A percentile compares a stretch with the other conserved stretches of the same genome.
These are phyloP conservation scores for Achaetomiella virescens DNA, from an alignment of 495 filamentous ascomycete genomes.

Conservation along the genomic window DNA sequence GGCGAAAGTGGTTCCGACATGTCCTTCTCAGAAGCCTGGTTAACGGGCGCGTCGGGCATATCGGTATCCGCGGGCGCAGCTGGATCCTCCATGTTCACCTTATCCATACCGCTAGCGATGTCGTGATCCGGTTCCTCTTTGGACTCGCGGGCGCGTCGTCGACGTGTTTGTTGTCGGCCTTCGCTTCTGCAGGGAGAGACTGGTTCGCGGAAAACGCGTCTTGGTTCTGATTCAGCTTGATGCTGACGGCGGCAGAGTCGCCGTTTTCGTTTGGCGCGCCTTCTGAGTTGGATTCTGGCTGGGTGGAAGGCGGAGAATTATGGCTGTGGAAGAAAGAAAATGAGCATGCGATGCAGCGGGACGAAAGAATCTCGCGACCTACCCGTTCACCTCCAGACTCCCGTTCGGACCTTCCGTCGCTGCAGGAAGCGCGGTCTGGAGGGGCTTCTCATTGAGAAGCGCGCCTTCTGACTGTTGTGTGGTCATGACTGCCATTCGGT, in stretches of 20 bases:
- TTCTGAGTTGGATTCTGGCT: constrained; percentile 2
- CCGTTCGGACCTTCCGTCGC: constrained; percentile 35
- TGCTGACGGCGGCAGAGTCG: background rate
- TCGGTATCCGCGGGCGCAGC: constrained; percentile 21
- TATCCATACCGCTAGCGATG: constrained; percentile 14
- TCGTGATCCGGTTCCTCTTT: constrained; percentile 15
- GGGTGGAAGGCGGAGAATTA: constrained; percentile 1
- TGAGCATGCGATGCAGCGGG: background rate
- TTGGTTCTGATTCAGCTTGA: constrained; percentile 14
- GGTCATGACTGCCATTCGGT: constrained; percentile 52
- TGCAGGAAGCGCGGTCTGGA: constrained; percentile 40
- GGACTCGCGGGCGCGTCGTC: background rate
- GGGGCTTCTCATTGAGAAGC: constrained; percentile 43
- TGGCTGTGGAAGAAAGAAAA: constrained; percentile 13
- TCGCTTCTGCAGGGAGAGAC: constrained; percentile 1
- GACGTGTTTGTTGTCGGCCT: background rate
- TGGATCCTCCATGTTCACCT: constrained; percentile 8
- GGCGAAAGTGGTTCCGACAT: background rate
- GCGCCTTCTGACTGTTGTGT: constrained; percentile 42
- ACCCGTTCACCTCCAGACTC: constrained; percentile 28
- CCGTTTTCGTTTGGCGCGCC: background rate
- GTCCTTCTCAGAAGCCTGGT: background rate
- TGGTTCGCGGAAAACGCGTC: constrained; percentile 24
- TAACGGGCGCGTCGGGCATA: constrained; percentile 30
- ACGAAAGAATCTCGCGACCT: constrained; percentile 9